phyloP scores from a whole-genome alignment of 805 yeast genomes.

The Pichia ethanolica region DNA sequence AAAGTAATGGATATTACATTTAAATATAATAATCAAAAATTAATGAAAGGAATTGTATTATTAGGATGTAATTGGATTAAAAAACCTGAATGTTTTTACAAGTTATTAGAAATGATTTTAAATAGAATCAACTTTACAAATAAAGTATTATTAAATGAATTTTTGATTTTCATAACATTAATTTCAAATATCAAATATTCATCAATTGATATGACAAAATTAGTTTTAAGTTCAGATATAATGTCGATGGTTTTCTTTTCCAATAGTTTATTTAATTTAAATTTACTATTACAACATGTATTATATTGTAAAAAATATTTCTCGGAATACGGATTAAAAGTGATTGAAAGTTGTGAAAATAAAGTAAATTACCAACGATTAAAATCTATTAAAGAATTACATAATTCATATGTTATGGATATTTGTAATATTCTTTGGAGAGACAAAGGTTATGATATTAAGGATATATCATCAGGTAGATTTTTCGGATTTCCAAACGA shows the following conservation, averaged over 20 bases:
- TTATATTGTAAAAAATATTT: conserved; percentile 33
- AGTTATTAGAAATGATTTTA: not conserved
- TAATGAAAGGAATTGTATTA: not conserved
- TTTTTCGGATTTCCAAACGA: conserved; percentile 32
- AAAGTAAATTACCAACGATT: conserved; percentile 5
- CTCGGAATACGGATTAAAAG: conserved; percentile 19
- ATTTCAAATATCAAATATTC: conserved; percentile 18
- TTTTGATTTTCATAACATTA: not conserved
- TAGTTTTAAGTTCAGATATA: conserved; percentile 35
- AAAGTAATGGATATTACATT: not conserved
- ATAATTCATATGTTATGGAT: conserved; percentile 49
- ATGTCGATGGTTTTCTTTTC: conserved; percentile 33
- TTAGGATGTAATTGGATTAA: conserved; percentile 1
- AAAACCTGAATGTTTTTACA: not conserved
- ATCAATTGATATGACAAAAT: conserved; percentile 15
- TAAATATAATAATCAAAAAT: not conserved
- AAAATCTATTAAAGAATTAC: conserved; percentile 26
- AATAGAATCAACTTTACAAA: not conserved
- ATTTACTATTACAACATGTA: conserved; percentile 32
- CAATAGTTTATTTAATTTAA: conserved; percentile 37
- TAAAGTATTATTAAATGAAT: not conserved
- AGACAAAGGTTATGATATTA: conserved; percentile 41
- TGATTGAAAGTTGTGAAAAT: conserved; percentile 1
- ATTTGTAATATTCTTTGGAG: conserved; percentile 50
- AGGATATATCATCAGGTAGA: conserved; percentile 26